Conservation (phyloP, 257 asterid genomes). For the Linaria vulgaris region DNA sequence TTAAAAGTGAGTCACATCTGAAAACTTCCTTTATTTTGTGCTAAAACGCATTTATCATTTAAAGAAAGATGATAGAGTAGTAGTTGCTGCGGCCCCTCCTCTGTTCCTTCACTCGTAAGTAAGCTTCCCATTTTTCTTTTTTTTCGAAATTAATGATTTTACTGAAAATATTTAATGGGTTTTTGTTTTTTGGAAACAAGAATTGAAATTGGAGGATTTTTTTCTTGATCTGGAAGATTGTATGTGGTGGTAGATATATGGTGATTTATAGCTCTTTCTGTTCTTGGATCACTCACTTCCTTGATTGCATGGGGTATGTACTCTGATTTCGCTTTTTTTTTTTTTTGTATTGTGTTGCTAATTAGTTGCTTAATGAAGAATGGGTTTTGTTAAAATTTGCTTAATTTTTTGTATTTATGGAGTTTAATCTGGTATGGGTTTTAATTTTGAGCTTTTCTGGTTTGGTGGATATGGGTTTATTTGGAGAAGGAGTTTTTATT, state of each 20-base stretch:
- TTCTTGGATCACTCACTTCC: conserved; percentile 68
- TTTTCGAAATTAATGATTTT: neutral
- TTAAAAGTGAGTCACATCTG: too few relatives aligned
- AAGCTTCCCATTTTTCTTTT: neutral
- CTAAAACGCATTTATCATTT: too few relatives aligned
- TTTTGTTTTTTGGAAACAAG: neutral
- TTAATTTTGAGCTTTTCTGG: neutral
- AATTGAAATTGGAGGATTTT: too few relatives aligned
- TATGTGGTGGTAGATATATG: conserved; percentile 43
- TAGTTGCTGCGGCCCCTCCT: neutral
- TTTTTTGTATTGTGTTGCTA: neutral
- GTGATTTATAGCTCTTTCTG: conserved; percentile 56
- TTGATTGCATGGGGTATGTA: conserved; percentile 81
- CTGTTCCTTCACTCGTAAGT: too few relatives aligned
- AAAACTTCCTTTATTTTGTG: too few relatives aligned
- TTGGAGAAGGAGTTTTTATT: neutral
- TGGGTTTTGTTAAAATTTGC: neutral
- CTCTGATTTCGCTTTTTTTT: conserved; percentile 32
- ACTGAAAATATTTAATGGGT: too few relatives aligned
- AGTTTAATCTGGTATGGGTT: neutral
- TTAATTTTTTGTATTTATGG: neutral
- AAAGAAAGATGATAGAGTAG: too few relatives aligned
- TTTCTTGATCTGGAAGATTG: conserved; percentile 35
- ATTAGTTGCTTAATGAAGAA: conserved; percentile 12
- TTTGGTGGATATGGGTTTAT: neutral